phyloP scores from a whole-genome alignment of 2,329 filamentous ascomycete genomes.

The Tolypocladium capitatum region DNA sequence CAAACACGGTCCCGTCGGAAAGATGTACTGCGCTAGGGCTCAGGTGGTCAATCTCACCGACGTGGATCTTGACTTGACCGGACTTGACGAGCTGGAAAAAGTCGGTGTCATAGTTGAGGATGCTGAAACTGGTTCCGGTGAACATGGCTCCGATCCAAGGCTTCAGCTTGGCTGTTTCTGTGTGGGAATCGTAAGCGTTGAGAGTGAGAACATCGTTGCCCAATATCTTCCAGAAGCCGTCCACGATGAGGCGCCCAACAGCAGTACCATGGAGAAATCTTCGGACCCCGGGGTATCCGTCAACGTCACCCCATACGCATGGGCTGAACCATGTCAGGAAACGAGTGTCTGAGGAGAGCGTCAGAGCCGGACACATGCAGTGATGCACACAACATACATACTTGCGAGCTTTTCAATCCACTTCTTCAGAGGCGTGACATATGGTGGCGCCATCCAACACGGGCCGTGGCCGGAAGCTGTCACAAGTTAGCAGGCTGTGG shows the following conservation, averaged over 20 bases:
- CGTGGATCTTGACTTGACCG: constrained; percentile 38
- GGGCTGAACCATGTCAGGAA: constrained; percentile 63
- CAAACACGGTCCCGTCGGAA: constrained; percentile 30
- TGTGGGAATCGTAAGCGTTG: constrained; percentile 40
- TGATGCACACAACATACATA: constrained; percentile 22
- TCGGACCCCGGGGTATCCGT: constrained; percentile 42
- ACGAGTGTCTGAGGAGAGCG: constrained; percentile 38
- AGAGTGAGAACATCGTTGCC: constrained; percentile 39
- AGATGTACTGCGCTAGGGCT: constrained; percentile 34
- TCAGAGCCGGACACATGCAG: constrained; percentile 7
- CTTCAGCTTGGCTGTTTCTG: constrained; percentile 38
- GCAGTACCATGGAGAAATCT: constrained; percentile 43
- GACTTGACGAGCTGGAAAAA: constrained; percentile 42
- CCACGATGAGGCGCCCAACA: constrained; percentile 41
- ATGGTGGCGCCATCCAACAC: constrained; percentile 42
- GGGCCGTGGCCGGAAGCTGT: constrained; percentile 41
- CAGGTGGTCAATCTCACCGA: constrained; percentile 36
- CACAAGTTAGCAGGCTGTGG: neutral
- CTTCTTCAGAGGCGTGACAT: constrained; percentile 54
- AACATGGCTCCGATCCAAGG: constrained; percentile 39
- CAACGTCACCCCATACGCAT: constrained; percentile 55
- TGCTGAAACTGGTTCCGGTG: constrained; percentile 40
- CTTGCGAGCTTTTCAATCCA: constrained; percentile 56
- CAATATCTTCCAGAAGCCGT: constrained; percentile 44
- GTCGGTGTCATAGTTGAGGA: constrained; percentile 45